Evolutionary conservation across 352 stramenopile species (phyloP).

Genomic region (Pythium brachiatum): DNA sequence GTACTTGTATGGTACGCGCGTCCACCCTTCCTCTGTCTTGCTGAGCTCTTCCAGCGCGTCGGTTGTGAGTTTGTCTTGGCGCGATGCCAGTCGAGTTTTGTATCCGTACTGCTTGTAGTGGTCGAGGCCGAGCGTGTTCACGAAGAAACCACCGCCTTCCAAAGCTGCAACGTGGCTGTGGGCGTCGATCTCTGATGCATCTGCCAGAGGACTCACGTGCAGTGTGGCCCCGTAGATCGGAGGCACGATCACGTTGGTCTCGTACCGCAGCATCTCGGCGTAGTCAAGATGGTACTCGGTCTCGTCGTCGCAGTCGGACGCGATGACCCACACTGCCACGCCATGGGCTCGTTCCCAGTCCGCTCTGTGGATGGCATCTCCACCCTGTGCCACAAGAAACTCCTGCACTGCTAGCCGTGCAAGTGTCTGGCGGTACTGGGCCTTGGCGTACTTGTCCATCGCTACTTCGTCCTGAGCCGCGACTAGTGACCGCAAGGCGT

Average conservation of each 20-base stretch:
- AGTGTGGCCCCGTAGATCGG: constrained; percentile 74
- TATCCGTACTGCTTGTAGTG: constrained; percentile 69
- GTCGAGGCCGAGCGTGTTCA: constrained; percentile 41
- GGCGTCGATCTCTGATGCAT: not conserved
- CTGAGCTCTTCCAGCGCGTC: constrained; percentile 40
- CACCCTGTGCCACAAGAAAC: constrained; percentile 41
- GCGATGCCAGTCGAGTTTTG: constrained; percentile 45
- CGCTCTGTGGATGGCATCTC: constrained; percentile 2
- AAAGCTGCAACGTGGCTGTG: not conserved
- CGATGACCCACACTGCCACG: constrained; percentile 68
- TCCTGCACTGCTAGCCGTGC: constrained; percentile 46
- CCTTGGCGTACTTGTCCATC: constrained; percentile 8
- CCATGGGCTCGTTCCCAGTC: constrained; percentile 33
- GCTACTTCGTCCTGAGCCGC: constrained; percentile 5
- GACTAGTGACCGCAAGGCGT: not conserved
- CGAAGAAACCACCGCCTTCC: constrained; percentile 54
- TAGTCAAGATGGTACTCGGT: constrained; percentile 77
- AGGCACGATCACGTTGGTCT: constrained; percentile 70
- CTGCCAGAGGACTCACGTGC: constrained; percentile 57
- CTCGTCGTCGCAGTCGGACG: constrained; percentile 57
- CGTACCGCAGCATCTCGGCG: constrained; percentile 63
- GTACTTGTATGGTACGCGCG: constrained; percentile 47
- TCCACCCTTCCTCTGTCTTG: constrained; percentile 37
- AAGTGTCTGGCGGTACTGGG: constrained; percentile 39
- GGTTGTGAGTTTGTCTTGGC: constrained; percentile 33